These are phyloP conservation scores for Lophiostoma macrostomum DNA, from an alignment of 495 filamentous ascomycete species.

Conservation along the genomic window DNA sequence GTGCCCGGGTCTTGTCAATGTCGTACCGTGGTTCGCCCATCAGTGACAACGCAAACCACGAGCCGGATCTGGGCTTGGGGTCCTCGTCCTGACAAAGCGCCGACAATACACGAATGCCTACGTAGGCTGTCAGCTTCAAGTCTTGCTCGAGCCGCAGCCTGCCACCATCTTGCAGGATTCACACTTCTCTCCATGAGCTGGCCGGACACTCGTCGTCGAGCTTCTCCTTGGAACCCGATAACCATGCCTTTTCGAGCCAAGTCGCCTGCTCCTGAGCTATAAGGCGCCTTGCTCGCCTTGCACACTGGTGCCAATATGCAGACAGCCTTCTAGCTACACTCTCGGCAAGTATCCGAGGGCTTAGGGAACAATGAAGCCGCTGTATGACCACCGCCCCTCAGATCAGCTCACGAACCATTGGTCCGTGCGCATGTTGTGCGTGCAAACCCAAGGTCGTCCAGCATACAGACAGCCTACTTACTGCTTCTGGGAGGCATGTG, in stretches of 20 bases:
- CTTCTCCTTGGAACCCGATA: no score
- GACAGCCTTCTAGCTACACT: constrained; percentile 18
- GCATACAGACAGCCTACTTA: background rate
- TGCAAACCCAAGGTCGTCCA: constrained; percentile 9
- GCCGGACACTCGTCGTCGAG: no score
- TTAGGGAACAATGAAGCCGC: constrained; percentile 13
- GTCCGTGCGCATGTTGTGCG: constrained; percentile 14
- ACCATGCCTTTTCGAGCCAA: background rate
- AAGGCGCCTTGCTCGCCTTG: constrained; percentile 1
- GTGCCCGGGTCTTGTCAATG: constrained; percentile 1
- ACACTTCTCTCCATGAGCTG: no score
- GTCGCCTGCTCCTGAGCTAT: background rate
- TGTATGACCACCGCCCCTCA: constrained; percentile 24
- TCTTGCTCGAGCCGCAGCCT: background rate
- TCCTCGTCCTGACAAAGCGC: background rate
- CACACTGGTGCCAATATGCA: constrained; percentile 14
- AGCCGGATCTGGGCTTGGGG: background rate
- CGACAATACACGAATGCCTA: background rate
- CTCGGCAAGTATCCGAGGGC: constrained; percentile 14
- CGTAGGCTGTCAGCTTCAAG: constrained; percentile 12
- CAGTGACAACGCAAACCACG: constrained; percentile 4
- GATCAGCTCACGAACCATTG: constrained; percentile 31
- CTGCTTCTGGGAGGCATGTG: constrained; percentile 24
- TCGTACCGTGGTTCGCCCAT: constrained; percentile 10
- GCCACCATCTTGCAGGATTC: no score